Conservation (phyloP, 805 yeast genomes). For the Candida berthetii region DNA sequence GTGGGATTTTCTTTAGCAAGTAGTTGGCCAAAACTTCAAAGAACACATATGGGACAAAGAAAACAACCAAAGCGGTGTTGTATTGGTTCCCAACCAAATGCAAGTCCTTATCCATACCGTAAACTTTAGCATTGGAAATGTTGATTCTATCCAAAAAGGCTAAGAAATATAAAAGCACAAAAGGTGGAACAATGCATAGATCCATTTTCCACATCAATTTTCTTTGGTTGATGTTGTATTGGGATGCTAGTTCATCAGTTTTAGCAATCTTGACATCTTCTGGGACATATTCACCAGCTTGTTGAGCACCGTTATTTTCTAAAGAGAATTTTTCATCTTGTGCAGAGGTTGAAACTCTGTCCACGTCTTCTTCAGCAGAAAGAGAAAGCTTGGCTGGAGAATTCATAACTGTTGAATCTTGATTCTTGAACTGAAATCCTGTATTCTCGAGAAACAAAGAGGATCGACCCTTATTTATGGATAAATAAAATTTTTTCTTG, state of each 20-base stretch:
- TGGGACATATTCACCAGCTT: constrained; percentile 1
- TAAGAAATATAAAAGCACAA: constrained; percentile 65
- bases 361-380: background rate
- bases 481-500: no score
- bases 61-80: constrained; percentile 38
- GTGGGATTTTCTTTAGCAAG: constrained; percentile 30
- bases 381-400: no score
- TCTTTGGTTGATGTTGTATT: constrained; percentile 44
- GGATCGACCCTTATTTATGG: no score
- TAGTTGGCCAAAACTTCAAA: constrained; percentile 33
- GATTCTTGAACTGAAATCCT: no score
- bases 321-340: background rate
- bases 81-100: constrained; percentile 37
- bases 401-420: no score
- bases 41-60: constrained; percentile 38
- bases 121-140: constrained; percentile 73
- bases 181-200: constrained; percentile 67
- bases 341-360: background rate
- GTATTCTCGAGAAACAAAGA: no score
- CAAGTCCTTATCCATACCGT: constrained; percentile 56
- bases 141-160: constrained; percentile 80
- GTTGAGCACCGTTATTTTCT: background rate
- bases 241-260: constrained; percentile 32
- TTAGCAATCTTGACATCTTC: constrained; percentile 11
- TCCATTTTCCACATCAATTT: constrained; percentile 62